Base-by-base conservation (phyloP, 2,329 filamentous ascomycete species). In the Fusarium sp. region DNA sequence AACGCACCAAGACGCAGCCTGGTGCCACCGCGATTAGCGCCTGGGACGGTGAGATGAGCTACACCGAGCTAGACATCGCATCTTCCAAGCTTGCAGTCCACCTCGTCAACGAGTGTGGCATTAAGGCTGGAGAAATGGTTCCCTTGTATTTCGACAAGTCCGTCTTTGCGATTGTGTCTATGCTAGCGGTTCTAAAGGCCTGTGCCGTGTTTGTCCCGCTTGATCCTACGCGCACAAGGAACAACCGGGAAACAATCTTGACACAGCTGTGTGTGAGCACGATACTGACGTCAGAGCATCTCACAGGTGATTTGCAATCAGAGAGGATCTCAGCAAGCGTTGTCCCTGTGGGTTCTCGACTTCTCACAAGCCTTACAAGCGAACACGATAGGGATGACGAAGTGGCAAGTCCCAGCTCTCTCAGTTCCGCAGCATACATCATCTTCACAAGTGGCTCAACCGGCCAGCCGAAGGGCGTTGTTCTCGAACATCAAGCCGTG, bases 41-140 rank as follows among this genome's bases (percentile, higher is more conserved):
- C 11, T 65, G 63, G 59, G 63, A 66, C 28, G 65, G 65, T 3
- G 37, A 62, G 7, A 52, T 65, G 22, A 67, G 32, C 22, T 65
- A 67, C 51, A 32, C 15, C 14, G 53, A 67, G 28, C 53, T 67
- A 11, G 61, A 65, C 9, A 14, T 47, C 7, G 46, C 51, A 2
- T 56, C 54, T 40, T 57, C 54, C 13, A 47, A 37, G 5, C 53
- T 67, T 32, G 62, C 65, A 14, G 6, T 17, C 15, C 26, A 59
- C n/a, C 65, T 67, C 13, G 22, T 57, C 17, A n/a, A 13, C 20
- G 15, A 14, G 14, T 17, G 30, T 13, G 50, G 50, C 10, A 37
- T 60, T 1, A 15, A n/a, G 37, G 5, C 50, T 15, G 39, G 49
- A 6, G 37, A 13, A 26, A 19, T 56, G 40, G 46, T 65, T 17